Percentiles rank a stretch among this genome's conserved stretches.
Conservation (phyloP, 2,329 filamentous ascomycete species). For the Talaromyces amestolkiae region DNA sequence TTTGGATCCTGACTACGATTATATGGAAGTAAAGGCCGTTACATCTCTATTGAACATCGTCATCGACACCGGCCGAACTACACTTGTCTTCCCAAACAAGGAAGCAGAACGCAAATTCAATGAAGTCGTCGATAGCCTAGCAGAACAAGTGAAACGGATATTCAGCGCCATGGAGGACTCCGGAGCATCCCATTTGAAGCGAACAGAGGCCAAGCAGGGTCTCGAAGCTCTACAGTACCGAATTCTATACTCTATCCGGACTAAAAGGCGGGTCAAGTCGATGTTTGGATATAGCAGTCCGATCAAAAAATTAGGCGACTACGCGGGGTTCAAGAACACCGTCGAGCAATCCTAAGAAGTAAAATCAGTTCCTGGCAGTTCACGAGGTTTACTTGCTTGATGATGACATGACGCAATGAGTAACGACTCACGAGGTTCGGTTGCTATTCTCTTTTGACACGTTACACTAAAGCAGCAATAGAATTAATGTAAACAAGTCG, state of each 20-base stretch:
- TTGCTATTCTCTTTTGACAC: neutral
- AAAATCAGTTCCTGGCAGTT: neutral
- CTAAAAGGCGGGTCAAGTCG: slow-evolving; percentile 54
- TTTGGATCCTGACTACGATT: slow-evolving; percentile 51
- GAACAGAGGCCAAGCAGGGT: slow-evolving; percentile 73
- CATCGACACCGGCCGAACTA: slow-evolving; percentile 62
- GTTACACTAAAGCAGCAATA: too few species aligned
- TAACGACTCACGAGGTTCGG: neutral
- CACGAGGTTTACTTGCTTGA: neutral
- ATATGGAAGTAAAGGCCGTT: slow-evolving; percentile 63
- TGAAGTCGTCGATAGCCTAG: slow-evolving; percentile 65
- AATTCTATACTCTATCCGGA: slow-evolving; percentile 68
- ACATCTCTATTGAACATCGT: slow-evolving; percentile 70
- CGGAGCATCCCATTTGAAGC: slow-evolving; percentile 67
- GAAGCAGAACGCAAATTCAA: slow-evolving; percentile 61
- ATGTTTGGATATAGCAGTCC: slow-evolving; percentile 32
- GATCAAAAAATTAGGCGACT: neutral
- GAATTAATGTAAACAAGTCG: neutral
- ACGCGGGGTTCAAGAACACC: slow-evolving; percentile 4
- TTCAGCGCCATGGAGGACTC: slow-evolving; percentile 67
- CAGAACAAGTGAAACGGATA: slow-evolving; percentile 56
- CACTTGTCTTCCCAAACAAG: slow-evolving; percentile 30
- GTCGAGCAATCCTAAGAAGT: neutral
- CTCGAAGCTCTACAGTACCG: slow-evolving; percentile 74
- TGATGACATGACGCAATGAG: slow-evolving; percentile 11